Percentiles rank a stretch among this genome's conserved stretches.
Evolutionary conservation across 1,284 basidiomycete species (phyloP).

Genomic region (Athelia sp.): DNA sequence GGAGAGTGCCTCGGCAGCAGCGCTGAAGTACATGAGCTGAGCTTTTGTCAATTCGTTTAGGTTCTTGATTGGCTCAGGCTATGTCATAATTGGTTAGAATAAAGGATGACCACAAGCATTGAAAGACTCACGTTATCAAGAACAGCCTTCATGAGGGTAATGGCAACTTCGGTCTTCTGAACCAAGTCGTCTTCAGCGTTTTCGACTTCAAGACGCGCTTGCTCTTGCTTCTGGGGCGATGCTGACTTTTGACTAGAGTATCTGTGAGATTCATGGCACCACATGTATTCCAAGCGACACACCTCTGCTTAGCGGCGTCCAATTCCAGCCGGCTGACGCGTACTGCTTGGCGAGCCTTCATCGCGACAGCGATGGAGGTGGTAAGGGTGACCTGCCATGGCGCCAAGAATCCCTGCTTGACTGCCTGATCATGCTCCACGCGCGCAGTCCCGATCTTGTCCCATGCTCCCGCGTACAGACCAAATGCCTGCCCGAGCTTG

Average conservation of each 20-base stretch:
- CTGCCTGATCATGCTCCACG: conserved; percentile 75
- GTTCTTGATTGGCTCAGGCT: conserved; percentile 96
- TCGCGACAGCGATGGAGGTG: conserved; percentile 77
- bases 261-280: neutral
- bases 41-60: conserved; percentile 91
- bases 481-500: conserved; percentile 74
- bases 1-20: conserved; percentile 82
- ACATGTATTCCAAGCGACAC: conserved; percentile 14
- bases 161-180: conserved; percentile 96
- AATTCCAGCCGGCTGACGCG: conserved; percentile 76
- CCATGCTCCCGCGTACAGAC: conserved; percentile 78
- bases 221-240: conserved; percentile 75
- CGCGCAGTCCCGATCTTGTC: conserved; percentile 87
- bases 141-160: conserved; percentile 97
- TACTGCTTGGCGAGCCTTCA: conserved; percentile 90
- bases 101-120: conserved; percentile 1
- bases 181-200: conserved; percentile 95
- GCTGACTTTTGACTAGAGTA: conserved; percentile 69
- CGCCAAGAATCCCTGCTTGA: conserved; percentile 73
- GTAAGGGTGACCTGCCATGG: conserved; percentile 91
- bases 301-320: conserved; percentile 67
- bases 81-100: conserved; percentile 3
- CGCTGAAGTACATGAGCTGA: conserved; percentile 79
- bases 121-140: conserved; percentile 77
- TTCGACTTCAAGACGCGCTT: conserved; percentile 86